Conservation (phyloP, 2,329 filamentous ascomycete genomes). For the Lachnellula subtilissima region DNA sequence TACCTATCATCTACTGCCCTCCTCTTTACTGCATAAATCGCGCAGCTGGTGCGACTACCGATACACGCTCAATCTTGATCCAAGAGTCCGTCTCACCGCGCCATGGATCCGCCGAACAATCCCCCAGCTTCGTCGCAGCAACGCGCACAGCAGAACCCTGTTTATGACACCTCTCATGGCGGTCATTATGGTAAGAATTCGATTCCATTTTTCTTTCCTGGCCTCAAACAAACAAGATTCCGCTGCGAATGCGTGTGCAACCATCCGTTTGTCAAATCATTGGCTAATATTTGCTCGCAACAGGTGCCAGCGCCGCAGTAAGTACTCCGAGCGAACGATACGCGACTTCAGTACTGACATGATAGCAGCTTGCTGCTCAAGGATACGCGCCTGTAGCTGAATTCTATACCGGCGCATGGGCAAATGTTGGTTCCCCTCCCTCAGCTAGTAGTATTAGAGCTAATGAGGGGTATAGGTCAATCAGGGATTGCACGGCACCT, state of each 20-base stretch:
- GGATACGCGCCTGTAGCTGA: slow-evolving; percentile 85
- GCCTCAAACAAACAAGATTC: slow-evolving; percentile 11
- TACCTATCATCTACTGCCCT: neutral
- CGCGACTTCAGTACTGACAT: slow-evolving; percentile 22
- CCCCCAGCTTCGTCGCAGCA: slow-evolving; percentile 52
- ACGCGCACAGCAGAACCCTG: slow-evolving; percentile 46
- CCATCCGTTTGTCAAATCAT: slow-evolving; percentile 4
- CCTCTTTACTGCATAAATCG: neutral
- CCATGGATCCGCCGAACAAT: slow-evolving; percentile 50
- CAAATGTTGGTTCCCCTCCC: slow-evolving; percentile 62
- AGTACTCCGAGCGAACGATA: slow-evolving; percentile 30
- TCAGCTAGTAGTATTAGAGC: slow-evolving; percentile 19
- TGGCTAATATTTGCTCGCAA: slow-evolving; percentile 23
- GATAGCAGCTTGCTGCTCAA: slow-evolving; percentile 69
- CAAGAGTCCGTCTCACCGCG: slow-evolving; percentile 11
- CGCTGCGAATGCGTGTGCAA: neutral
- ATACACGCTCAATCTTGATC: neutral
- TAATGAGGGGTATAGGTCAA: slow-evolving; percentile 62
- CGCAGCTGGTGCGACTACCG: neutral
- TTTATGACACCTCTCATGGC: slow-evolving; percentile 69
- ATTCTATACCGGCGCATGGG: slow-evolving; percentile 90
- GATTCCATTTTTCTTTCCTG: neutral
- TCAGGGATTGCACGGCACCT: slow-evolving; percentile 85
- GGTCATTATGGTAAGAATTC: slow-evolving; percentile 68
- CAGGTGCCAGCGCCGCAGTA: slow-evolving; percentile 67